phyloP scores from a whole-genome alignment of 208 protist species.

The Tritrichomonas foetus region DNA sequence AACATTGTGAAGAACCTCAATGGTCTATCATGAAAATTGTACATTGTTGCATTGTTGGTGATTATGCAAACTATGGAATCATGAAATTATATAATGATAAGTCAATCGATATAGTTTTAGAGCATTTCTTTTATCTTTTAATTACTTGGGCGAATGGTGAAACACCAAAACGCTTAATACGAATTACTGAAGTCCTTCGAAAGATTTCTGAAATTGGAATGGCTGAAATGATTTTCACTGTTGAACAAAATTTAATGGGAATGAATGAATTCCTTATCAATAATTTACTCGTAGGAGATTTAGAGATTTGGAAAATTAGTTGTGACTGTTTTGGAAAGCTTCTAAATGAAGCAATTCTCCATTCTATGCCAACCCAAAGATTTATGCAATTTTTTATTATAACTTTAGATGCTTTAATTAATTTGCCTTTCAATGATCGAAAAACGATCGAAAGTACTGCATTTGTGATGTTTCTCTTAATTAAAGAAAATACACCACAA shows the following conservation, averaged over 20 bases:
- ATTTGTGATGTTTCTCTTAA: no score
- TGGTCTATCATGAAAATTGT: neutral
- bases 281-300: neutral
- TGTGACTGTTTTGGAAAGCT: neutral
- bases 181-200: neutral
- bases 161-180: neutral
- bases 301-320: neutral
- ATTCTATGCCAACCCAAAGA: no score
- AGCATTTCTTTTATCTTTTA: neutral
- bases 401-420: no score
- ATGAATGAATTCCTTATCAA: neutral
- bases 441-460: no score
- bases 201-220: neutral
- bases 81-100: neutral
- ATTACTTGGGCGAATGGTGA: neutral
- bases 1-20: neutral
- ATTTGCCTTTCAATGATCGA: no score
- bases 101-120: neutral
- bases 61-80: neutral
- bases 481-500: no score
- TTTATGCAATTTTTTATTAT: no score
- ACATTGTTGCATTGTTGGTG: neutral
- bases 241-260: neutral
- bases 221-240: neutral
- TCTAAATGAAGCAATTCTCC: no score